Conservation (phyloP, 768 basidiomycete genomes). For the Rhodotorula paludigena region DNA sequence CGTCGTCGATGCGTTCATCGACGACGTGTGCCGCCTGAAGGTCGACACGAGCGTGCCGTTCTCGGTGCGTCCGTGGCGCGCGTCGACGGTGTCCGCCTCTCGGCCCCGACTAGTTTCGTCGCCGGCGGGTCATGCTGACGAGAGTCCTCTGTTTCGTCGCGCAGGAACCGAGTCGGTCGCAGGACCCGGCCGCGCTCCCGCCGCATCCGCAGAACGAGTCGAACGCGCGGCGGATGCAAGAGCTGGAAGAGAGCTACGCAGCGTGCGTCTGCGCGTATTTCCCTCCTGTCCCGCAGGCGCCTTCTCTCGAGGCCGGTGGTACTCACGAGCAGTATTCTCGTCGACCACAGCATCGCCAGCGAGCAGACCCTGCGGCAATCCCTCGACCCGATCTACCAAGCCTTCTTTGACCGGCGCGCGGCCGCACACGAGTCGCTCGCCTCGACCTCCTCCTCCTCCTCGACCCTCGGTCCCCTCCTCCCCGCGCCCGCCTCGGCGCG, state of each 20-base stretch:
- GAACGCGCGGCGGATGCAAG: constrained; percentile 18
- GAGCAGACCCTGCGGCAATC: constrained; percentile 10
- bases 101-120: no score
- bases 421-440: neutral
- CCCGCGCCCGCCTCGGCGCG: neutral
- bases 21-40: constrained; percentile 15
- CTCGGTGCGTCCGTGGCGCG: constrained; percentile 1
- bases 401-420: constrained; percentile 2
- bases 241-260: constrained; percentile 21
- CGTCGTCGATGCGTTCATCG: constrained; percentile 27
- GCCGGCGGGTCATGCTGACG: no score
- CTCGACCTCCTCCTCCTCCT: constrained; percentile 3
- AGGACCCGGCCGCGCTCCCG: constrained; percentile 13
- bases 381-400: constrained; percentile 10
- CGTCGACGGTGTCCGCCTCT: neutral
- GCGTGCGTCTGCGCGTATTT: constrained; percentile 13
- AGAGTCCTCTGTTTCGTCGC: neutral
- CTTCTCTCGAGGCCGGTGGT: neutral
- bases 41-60: constrained; percentile 30
- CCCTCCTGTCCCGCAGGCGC: neutral
- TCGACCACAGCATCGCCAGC: neutral
- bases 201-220: constrained; percentile 34
- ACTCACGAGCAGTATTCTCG: neutral
- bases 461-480: no score
- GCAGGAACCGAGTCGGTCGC: constrained; percentile 3